Percentiles rank a stretch among this genome's conserved stretches.
These are phyloP conservation scores for Zelonia costaricensis DNA, from an alignment of 208 protist species.

Conservation along the genomic window DNA sequence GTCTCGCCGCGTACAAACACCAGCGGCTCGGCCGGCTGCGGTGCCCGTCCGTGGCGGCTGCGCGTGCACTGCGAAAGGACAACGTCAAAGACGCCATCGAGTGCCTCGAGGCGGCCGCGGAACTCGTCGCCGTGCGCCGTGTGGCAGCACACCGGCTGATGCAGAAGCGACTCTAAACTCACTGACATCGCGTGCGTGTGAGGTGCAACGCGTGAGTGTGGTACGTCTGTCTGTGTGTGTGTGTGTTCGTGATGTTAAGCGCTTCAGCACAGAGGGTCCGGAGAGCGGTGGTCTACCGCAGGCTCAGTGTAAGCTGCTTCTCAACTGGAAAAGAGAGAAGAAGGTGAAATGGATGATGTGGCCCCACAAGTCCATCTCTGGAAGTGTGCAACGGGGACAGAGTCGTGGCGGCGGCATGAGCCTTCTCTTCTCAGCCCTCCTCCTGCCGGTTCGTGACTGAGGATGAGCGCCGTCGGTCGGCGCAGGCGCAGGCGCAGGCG, in stretches of 20 bases:
- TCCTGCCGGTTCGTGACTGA: too few species aligned
- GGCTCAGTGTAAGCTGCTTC: not conserved
- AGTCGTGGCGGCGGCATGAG: too few species aligned
- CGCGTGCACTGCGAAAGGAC: constrained; percentile 40
- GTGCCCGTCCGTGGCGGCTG: constrained; percentile 1
- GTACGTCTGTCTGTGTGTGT: not conserved
- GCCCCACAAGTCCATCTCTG: too few species aligned
- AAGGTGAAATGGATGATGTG: too few species aligned
- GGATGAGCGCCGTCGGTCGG: too few species aligned
- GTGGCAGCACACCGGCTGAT: constrained; percentile 57
- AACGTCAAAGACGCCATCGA: constrained; percentile 73
- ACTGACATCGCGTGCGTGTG: constrained; percentile 38
- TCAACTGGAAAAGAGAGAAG: not conserved
- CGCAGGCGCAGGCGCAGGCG: too few species aligned
- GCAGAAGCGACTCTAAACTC: constrained; percentile 48
- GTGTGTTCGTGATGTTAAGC: too few species aligned
- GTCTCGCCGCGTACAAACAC: constrained; percentile 78
- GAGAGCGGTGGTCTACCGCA: too few species aligned
- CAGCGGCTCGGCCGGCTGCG: constrained; percentile 11
- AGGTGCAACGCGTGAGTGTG: not conserved
- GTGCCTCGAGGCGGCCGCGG: constrained; percentile 46
- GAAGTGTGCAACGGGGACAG: too few species aligned
- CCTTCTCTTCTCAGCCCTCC: too few species aligned
- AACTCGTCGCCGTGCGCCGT: constrained; percentile 57
- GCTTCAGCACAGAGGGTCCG: too few species aligned